Evolutionary conservation across 257 asterid genomes (phyloP).

Genomic region (Prunella vulgaris): DNA sequence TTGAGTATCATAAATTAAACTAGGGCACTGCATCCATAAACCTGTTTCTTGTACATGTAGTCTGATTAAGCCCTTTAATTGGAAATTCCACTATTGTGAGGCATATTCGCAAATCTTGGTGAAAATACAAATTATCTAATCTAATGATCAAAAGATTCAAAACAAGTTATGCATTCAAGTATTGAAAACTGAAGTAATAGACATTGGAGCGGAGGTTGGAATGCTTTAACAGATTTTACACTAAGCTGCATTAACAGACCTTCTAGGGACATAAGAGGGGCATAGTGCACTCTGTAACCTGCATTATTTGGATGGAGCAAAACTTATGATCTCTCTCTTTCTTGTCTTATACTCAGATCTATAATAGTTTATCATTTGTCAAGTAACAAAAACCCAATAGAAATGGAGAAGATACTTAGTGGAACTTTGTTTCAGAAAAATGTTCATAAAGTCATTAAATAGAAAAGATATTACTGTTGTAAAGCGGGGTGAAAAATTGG

Average conservation of each 20-base stretch:
- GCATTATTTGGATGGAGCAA: neutral
- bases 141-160: too few species aligned
- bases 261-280: neutral
- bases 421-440: neutral
- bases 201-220: neutral
- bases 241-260: neutral
- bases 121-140: neutral
- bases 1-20: neutral
- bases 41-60: conserved; percentile 8
- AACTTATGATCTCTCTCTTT: neutral
- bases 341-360: neutral
- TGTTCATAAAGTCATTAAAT: neutral
- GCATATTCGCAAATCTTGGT: neutral
- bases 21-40: neutral
- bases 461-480: neutral
- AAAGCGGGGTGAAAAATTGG: neutral
- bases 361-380: neutral
- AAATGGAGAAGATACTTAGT: neutral
- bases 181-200: neutral
- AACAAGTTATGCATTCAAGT: neutral
- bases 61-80: conserved; percentile 3
- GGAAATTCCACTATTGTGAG: neutral
- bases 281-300: neutral
- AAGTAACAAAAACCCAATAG: neutral
- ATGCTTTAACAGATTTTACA: neutral